Conservation (phyloP, 176 grass and related monocot species). For the Rhipidocladum racemiflorum region DNA sequence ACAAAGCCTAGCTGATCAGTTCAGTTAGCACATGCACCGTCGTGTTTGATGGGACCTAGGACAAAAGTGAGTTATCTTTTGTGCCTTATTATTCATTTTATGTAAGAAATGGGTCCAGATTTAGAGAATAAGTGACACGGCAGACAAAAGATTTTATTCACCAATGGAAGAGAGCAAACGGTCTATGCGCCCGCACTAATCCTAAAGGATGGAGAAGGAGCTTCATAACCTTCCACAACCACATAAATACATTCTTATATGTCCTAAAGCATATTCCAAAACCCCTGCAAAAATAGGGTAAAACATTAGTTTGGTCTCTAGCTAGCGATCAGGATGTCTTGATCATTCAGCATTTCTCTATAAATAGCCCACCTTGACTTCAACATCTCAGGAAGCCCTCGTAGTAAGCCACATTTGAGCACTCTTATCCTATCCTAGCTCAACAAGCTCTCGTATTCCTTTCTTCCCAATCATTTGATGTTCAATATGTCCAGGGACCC, state of each 20-base stretch:
- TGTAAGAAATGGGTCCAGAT: slow-evolving; percentile 39
- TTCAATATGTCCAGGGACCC: slow-evolving; percentile 85
- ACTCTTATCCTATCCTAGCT: slow-evolving; percentile 23
- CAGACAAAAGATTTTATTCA: slow-evolving; percentile 52
- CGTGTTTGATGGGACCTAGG: slow-evolving; percentile 39
- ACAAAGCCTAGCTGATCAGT: slow-evolving; percentile 21
- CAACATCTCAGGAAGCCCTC: slow-evolving; percentile 13
- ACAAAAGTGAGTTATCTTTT: slow-evolving; percentile 53
- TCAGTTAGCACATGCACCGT: slow-evolving; percentile 13
- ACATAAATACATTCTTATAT: slow-evolving; percentile 37
- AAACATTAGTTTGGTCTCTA: slow-evolving; percentile 18
- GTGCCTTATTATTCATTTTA: neutral
- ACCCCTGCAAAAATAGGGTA: slow-evolving; percentile 5
- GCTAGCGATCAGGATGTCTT: neutral
- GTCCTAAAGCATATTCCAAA: slow-evolving; percentile 43
- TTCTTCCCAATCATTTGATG: neutral
- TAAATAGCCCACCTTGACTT: slow-evolving; percentile 38
- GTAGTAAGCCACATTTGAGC: slow-evolving; percentile 36
- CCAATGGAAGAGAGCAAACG: slow-evolving; percentile 28
- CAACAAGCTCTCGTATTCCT: neutral
- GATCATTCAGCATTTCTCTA: slow-evolving; percentile 34
- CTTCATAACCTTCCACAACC: slow-evolving; percentile 31
- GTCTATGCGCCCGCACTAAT: slow-evolving; percentile 23
- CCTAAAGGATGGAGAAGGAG: slow-evolving; percentile 37
- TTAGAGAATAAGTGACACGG: slow-evolving; percentile 43